These are phyloP conservation scores for Lentithecium fluviatile DNA, from an alignment of 495 filamentous ascomycete species.

Conservation along the genomic window DNA sequence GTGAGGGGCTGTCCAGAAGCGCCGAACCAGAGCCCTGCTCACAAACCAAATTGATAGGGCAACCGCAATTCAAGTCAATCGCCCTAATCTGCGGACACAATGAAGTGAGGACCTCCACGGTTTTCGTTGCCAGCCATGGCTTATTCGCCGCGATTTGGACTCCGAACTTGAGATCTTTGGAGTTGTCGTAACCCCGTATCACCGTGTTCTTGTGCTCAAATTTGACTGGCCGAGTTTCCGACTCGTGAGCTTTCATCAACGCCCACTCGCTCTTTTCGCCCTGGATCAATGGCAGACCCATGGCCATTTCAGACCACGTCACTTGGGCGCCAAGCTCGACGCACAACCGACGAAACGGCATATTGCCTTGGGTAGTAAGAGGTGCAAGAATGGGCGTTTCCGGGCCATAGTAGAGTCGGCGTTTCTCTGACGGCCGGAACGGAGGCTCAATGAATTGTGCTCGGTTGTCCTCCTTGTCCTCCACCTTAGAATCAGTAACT, in stretches of 20 bases:
- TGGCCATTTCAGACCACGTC: conserved; percentile 98
- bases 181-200: conserved; percentile 73
- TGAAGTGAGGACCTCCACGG: conserved; percentile 73
- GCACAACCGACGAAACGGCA: conserved; percentile 94
- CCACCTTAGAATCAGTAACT: conserved; percentile 18
- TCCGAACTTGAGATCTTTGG: conserved; percentile 81
- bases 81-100: conserved; percentile 79
- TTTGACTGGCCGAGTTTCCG: conserved; percentile 67
- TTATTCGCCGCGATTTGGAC: conserved; percentile 90
- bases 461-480: conserved; percentile 58
- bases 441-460: conserved; percentile 82
- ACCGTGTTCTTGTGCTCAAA: conserved; percentile 51
- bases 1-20: conserved; percentile 77
- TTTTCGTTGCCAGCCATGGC: conserved; percentile 80
- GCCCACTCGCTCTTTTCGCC: conserved; percentile 92
- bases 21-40: conserved; percentile 86
- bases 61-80: conserved; percentile 94
- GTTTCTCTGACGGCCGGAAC: conserved; percentile 86
- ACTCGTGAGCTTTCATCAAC: conserved; percentile 82
- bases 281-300: conserved; percentile 87
- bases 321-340: conserved; percentile 83
- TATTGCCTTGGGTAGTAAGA: conserved; percentile 90
- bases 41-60: conserved; percentile 91
- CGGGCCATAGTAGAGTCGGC: conserved; percentile 84
- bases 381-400: conserved; percentile 92